Percentiles rank a stretch among this genome's conserved stretches.
These are phyloP conservation scores for Suhomyces taliae DNA, from an alignment of 1,139 yeast species.

Conservation along the genomic window DNA sequence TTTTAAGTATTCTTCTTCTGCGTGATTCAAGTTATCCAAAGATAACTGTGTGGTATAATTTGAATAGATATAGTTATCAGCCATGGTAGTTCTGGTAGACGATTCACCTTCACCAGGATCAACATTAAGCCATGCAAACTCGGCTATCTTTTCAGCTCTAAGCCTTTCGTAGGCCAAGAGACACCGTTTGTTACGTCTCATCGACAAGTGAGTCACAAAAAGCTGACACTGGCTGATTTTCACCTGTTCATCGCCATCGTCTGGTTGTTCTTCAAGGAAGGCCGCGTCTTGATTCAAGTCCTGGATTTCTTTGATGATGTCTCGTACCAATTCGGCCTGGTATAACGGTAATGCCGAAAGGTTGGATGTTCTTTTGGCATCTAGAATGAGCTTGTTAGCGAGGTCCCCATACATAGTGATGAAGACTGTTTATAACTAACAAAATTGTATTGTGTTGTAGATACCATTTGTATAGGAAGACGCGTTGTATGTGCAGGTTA, in stretches of 20 bases:
- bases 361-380: conserved; percentile 75
- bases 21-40: conserved; percentile 62
- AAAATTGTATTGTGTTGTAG: too few relatives aligned
- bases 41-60: conserved; percentile 33
- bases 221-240: conserved; percentile 66
- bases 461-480: too few relatives aligned
- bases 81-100: conserved; percentile 3
- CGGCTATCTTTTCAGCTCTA: conserved; percentile 67
- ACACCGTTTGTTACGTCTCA: conserved; percentile 88
- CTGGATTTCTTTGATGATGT: conserved; percentile 57
- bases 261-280: conserved; percentile 27
- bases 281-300: conserved; percentile 58
- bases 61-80: conserved; percentile 16
- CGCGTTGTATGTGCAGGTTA: too few relatives aligned
- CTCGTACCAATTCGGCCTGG: conserved; percentile 73
- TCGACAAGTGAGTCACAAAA: conserved; percentile 77
- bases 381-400: conserved; percentile 77
- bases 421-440: neutral
- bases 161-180: conserved; percentile 76
- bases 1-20: conserved; percentile 77
- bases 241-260: conserved; percentile 33
- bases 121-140: conserved; percentile 65
- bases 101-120: conserved; percentile 31
- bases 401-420: conserved; percentile 79
- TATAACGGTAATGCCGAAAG: conserved; percentile 71